Percentiles rank a stretch among this genome's conserved stretches.
These are phyloP conservation scores for Dothistroma septosporum DNA, from an alignment of 2,329 filamentous ascomycete genomes.

Conservation along the genomic window DNA sequence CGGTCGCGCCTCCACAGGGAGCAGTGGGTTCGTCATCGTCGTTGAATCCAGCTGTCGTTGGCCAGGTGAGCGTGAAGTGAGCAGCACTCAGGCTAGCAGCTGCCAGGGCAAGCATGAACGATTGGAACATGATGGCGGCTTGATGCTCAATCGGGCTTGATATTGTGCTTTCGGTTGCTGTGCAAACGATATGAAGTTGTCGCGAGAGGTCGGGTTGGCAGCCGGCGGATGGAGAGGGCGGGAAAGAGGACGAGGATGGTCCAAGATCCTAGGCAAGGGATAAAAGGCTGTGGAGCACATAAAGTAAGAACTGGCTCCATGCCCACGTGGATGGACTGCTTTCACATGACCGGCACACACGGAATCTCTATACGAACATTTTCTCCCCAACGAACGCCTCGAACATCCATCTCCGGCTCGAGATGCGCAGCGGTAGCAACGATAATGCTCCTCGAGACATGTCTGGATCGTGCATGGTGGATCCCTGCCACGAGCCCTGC, in stretches of 20 bases:
- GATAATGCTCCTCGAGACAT: background rate
- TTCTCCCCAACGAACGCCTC: background rate
- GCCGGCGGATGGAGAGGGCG: background rate
- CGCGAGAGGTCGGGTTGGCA: background rate
- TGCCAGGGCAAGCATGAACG: conserved; percentile 25
- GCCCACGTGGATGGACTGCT: background rate
- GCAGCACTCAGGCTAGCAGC: conserved; percentile 35
- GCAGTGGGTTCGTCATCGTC: conserved; percentile 27
- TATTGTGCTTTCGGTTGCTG: background rate
- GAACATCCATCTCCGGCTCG: background rate
- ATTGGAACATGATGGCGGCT: conserved; percentile 22
- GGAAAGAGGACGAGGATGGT: background rate
- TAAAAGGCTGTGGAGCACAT: background rate
- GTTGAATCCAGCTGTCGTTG: conserved; percentile 31
- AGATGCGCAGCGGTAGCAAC: background rate
- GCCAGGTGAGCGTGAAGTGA: conserved; percentile 43
- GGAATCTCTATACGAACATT: background rate
- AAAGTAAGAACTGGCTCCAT: background rate
- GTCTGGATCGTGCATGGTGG: background rate
- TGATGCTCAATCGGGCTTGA: background rate
- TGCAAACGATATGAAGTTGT: background rate
- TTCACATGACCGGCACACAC: background rate
- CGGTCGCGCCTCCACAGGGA: conserved; percentile 29
- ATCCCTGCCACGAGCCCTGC: background rate
- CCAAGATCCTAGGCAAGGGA: background rate